These are phyloP conservation scores for Fusarium secorum DNA, from an alignment of 2,329 filamentous ascomycete genomes.

Conservation along the genomic window DNA sequence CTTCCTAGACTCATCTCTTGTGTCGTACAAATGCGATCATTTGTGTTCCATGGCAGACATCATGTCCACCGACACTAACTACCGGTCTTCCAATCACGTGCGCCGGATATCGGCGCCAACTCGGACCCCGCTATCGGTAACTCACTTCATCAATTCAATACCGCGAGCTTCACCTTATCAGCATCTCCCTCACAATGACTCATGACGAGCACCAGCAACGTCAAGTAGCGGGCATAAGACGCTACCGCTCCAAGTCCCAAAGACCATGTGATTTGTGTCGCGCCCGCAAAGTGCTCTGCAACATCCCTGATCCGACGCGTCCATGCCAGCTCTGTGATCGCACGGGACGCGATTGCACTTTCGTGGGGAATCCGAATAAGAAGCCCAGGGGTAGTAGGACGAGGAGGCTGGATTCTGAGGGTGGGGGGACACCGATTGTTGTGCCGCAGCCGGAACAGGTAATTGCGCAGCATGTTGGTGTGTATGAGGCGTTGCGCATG, in stretches of 20 bases:
- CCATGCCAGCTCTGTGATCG: conserved; percentile 40
- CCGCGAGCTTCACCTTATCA: no score
- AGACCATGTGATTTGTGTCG: neutral
- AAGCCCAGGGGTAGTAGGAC: neutral
- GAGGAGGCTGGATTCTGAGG: rapidly evolving
- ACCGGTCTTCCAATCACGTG: neutral
- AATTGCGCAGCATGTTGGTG: neutral
- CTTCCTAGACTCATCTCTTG: rapidly evolving
- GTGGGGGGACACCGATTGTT: neutral
- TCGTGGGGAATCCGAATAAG: conserved; percentile 34
- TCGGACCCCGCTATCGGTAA: neutral
- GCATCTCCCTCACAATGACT: neutral
- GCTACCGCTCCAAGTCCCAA: conserved; percentile 1
- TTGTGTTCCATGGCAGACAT: neutral
- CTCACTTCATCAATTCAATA: neutral
- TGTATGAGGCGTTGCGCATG: neutral
- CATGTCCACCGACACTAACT: neutral
- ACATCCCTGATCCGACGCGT: conserved; percentile 38
- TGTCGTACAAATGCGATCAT: rapidly evolving
- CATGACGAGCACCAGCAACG: neutral
- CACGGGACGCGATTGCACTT: conserved; percentile 36
- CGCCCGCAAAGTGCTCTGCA: conserved; percentile 39
- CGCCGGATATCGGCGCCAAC: neutral
- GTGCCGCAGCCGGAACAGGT: neutral
- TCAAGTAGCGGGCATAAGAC: neutral